Evolutionary conservation across 2,329 filamentous ascomycete species (phyloP).

Genomic region (Penicillium sp.): DNA sequence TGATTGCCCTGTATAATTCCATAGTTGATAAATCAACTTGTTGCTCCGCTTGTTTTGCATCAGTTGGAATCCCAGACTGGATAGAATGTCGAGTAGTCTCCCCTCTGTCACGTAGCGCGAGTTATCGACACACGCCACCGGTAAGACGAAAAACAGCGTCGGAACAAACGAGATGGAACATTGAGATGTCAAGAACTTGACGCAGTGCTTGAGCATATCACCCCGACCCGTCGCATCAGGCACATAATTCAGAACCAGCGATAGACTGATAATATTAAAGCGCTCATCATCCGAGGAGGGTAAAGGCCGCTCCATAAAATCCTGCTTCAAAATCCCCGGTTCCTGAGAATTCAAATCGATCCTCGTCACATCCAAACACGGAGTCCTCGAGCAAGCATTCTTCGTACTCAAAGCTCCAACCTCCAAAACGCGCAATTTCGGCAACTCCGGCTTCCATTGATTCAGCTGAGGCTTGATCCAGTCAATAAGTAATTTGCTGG

Average conservation of each 20-base stretch:
- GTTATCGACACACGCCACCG: constrained; percentile 85
- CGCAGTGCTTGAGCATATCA: constrained; percentile 80
- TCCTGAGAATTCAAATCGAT: constrained; percentile 92
- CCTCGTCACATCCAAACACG: constrained; percentile 73
- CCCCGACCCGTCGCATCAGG: constrained; percentile 76
- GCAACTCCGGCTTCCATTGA: constrained; percentile 29
- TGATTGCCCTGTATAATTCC: constrained; percentile 59
- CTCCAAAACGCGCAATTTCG: constrained; percentile 74
- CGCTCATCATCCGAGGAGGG: constrained; percentile 65
- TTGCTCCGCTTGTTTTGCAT: constrained; percentile 73
- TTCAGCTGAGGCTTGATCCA: constrained; percentile 57
- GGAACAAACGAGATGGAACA: constrained; percentile 42
- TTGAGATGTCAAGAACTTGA: constrained; percentile 66
- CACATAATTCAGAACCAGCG: constrained; percentile 92
- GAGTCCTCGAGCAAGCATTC: constrained; percentile 81
- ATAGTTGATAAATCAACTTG: constrained; percentile 90
- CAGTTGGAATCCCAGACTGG: constrained; percentile 72
- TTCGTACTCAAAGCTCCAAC: constrained; percentile 83
- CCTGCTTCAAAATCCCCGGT: constrained; percentile 77
- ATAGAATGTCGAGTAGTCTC: constrained; percentile 75
- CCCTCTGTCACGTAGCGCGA: constrained; percentile 84
- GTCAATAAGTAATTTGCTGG: constrained; percentile 63
- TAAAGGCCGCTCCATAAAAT: constrained; percentile 89
- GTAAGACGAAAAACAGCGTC: constrained; percentile 85
- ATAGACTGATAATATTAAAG: constrained; percentile 91